Conservation (phyloP, 2,329 filamentous ascomycete genomes). For the Ophiognomonia clavigignenti-juglandacearum region DNA sequence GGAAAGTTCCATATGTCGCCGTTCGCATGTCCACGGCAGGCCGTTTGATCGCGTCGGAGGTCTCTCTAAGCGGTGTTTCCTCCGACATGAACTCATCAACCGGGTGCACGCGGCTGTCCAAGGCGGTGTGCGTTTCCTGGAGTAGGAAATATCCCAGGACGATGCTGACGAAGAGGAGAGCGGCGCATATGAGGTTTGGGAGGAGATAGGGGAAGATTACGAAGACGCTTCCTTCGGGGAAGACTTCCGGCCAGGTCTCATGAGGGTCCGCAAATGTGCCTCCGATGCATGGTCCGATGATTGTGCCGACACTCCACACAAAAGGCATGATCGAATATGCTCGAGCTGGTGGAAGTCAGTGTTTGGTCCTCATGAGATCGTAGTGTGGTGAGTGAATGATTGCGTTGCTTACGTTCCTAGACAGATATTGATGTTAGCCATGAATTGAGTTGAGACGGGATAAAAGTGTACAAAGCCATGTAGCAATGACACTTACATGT, state of each 20-base stretch:
- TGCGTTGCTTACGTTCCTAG: conserved; percentile 49
- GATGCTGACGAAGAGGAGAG: conserved; percentile 72
- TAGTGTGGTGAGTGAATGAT: background rate
- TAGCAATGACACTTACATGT: conserved; percentile 51
- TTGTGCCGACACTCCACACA: conserved; percentile 87
- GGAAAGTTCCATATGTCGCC: conserved; percentile 77
- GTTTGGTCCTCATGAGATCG: background rate
- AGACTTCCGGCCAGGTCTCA: conserved; percentile 65
- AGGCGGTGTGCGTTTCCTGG: conserved; percentile 84
- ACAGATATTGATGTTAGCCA: conserved; percentile 1
- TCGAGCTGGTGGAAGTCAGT: conserved; percentile 48
- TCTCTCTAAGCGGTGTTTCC: conserved; percentile 70
- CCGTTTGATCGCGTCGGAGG: conserved; percentile 68
- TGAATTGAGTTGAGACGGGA: background rate
- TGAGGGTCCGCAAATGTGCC: conserved; percentile 80
- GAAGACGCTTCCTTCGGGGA: conserved; percentile 66
- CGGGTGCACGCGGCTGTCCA: conserved; percentile 52
- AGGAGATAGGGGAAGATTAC: conserved; percentile 79
- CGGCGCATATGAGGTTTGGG: conserved; percentile 80
- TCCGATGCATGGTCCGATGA: conserved; percentile 82
- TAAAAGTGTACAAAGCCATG: background rate
- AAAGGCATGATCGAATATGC: conserved; percentile 94
- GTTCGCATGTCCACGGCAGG: conserved; percentile 67
- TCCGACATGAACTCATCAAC: conserved; percentile 51
- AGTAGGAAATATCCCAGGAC: conserved; percentile 75